A percentile compares a stretch with the other conserved stretches of the same genome.
Evolutionary conservation across 2,329 filamentous ascomycete genomes (phyloP).

Genomic region (Colletotrichum tanaceti): DNA sequence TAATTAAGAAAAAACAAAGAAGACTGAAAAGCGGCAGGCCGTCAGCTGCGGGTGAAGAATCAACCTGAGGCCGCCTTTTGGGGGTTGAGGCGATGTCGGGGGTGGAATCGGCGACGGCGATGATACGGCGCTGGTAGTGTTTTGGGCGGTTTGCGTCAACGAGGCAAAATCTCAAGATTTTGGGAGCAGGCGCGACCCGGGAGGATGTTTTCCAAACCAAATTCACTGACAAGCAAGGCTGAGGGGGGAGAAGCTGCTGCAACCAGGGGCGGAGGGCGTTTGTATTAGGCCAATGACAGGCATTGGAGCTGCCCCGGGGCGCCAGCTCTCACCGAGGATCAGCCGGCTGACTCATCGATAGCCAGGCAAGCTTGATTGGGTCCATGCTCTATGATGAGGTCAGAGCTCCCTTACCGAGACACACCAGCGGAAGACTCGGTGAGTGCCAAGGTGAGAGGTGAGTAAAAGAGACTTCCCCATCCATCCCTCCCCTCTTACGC

Average conservation of each 20-base stretch:
- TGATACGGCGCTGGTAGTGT: background rate
- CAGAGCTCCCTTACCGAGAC: constrained; percentile 17
- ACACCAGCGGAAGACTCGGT: background rate
- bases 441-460: too few relatives aligned
- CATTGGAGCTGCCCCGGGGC: background rate
- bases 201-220: constrained; percentile 26
- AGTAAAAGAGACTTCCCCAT: too few relatives aligned
- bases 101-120: constrained; percentile 3
- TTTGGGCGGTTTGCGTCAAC: constrained; percentile 19
- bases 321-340: background rate
- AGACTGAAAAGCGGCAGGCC: background rate
- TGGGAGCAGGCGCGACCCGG: constrained; percentile 30
- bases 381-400: background rate
- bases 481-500: background rate
- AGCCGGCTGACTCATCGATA: constrained; percentile 28
- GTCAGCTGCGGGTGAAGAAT: background rate
- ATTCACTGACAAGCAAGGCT: constrained; percentile 22
- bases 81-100: constrained; percentile 13
- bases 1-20: background rate
- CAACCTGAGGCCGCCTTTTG: constrained; percentile 5
- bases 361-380: background rate
- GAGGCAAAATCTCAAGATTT: constrained; percentile 32
- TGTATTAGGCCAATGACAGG: constrained; percentile 23
- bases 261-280: constrained; percentile 5
- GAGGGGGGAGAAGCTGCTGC: constrained; percentile 26